A percentile compares a stretch with the other conserved stretches of the same genome.
Evolutionary conservation across 2,329 filamentous ascomycete genomes (phyloP).

Genomic region (Trichoderma pleuroti): DNA sequence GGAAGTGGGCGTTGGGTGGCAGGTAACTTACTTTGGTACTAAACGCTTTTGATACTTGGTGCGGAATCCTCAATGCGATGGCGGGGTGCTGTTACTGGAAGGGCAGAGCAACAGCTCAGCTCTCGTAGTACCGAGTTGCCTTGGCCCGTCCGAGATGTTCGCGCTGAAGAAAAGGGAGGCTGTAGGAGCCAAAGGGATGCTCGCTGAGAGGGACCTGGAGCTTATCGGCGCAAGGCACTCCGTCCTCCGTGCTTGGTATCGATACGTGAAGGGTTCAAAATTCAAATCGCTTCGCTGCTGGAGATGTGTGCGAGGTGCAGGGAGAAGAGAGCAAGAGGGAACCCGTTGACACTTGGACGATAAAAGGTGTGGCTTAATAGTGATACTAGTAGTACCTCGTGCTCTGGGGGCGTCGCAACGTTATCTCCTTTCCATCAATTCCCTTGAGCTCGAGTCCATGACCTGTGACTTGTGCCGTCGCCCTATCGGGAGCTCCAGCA

Average conservation of each 20-base stretch:
- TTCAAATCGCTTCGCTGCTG: neutral
- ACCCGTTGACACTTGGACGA: neutral
- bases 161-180: neutral
- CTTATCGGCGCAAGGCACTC: neutral
- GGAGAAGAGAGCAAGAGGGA: neutral
- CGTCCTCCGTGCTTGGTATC: neutral
- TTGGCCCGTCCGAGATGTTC: neutral
- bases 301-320: neutral
- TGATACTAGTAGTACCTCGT: neutral
- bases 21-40: constrained; percentile 11
- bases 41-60: constrained; percentile 4
- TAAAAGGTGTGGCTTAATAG: constrained; percentile 6
- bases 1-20: neutral
- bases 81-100: neutral
- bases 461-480: neutral
- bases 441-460: neutral
- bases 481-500: constrained; percentile 15
- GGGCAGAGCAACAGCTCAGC: neutral
- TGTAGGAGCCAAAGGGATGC: neutral
- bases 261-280: neutral
- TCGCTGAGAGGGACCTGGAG: neutral
- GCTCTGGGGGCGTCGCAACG: neutral
- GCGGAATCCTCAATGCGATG: neutral
- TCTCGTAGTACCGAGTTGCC: neutral
- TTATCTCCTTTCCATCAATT: constrained; percentile 16